Evolutionary conservation across 2,329 filamentous ascomycete species (phyloP), one percentile per base, ranked within the genome.

Genomic region (Scorias spongiosa): DNA sequence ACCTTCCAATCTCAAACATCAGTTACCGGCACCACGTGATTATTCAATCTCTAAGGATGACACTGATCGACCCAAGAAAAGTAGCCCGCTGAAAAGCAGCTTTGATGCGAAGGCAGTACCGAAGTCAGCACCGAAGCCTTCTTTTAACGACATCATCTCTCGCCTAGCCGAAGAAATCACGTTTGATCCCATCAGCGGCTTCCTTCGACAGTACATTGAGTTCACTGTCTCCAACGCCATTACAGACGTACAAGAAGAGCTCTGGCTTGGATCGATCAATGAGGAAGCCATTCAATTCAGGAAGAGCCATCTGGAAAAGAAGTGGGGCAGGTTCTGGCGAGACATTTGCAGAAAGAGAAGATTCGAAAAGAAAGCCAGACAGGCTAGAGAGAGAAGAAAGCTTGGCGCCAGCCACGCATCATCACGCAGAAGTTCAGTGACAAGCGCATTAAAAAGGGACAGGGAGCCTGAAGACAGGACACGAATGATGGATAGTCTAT

Each of bases 171-270:
- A 52, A 5, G 59, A 61, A 38, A 41, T 69, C 12, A 56, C 66
- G n/a, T 51, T 62, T 1, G 57, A 63, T 28, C 53, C 56, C 0
- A 51, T 54, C n/a, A 50, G 57, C 1, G 68, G 68, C n/a, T 53
- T 69, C 15, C 49, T 70, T 30, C 55, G 63, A 44, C 67, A 70
- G 44, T 70, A 62, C 44, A 51, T 70, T 20, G 65, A 69, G 38
- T 64, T 62, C 39, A 51, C 54, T 40, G 55, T 63, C 18, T 51
- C 54, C 4, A 54, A 57, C 10, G 54, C 64, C 10, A 58, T 65
- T n/a, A 51, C 54, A 2, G 53, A 58, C 29, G 54, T 55, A 2
- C 53, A 59, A 39, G 58, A 57, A 40, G 45, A 61, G 41, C 46
- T 62, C 30, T 54, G 60, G 42, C 45, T 54, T 14, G 60, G 59